Evolutionary conservation across 768 basidiomycete species (phyloP).

Genomic region (Trametes gibbosa): DNA sequence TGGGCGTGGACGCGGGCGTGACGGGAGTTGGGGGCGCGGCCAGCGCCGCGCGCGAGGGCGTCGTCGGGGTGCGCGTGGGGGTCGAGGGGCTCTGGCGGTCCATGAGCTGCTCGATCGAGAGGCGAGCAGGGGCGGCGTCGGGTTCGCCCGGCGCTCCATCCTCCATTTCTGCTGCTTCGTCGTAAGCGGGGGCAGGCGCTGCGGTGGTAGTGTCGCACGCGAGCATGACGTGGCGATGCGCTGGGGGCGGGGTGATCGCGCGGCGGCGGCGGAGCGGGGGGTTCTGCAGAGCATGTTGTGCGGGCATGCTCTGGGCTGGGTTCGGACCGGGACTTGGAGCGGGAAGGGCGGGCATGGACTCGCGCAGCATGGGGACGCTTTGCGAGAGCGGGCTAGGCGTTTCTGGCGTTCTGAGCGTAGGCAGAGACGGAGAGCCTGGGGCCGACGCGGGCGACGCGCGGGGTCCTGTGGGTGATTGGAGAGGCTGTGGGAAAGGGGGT

Average conservation of each 20-base stretch:
- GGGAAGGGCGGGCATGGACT: background rate
- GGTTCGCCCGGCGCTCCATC: no score
- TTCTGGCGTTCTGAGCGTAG: background rate
- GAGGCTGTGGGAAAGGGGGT: background rate
- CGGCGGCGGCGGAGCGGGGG: background rate
- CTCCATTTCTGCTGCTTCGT: no score
- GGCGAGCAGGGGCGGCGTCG: background rate
- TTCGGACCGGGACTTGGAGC: background rate
- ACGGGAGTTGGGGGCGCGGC: background rate
- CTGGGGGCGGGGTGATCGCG: slow-evolving; percentile 3
- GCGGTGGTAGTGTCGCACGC: background rate
- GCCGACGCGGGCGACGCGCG: background rate
- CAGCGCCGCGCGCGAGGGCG: slow-evolving; percentile 3
- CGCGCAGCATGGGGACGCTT: background rate
- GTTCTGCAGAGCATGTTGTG: background rate
- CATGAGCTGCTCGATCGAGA: slow-evolving; percentile 17
- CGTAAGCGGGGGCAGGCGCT: no score
- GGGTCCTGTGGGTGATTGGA: background rate
- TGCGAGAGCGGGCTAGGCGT: background rate
- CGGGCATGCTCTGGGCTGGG: background rate
- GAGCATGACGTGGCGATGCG: background rate
- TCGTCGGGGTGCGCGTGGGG: background rate
- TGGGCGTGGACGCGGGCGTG: slow-evolving; percentile 13
- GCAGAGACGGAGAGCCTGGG: background rate
- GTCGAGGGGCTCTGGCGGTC: background rate